phyloP scores from a whole-genome alignment of 208 protist species.

The Crithidia sp. region DNA sequence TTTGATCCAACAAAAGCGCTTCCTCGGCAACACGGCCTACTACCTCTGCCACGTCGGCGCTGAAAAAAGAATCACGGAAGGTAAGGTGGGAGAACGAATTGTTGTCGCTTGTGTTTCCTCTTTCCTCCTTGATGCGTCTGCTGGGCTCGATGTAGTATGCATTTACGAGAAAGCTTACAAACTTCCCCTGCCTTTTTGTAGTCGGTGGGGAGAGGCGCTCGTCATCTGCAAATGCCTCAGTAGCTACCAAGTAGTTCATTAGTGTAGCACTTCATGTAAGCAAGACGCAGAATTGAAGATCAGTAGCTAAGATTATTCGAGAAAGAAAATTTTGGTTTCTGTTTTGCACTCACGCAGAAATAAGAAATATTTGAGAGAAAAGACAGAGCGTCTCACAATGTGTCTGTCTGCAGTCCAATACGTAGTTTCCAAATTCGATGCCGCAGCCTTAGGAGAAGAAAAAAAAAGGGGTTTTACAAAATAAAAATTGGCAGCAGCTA shows the following conservation, averaged over 20 bases:
- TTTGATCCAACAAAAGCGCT: constrained; percentile 32
- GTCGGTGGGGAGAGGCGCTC: neutral
- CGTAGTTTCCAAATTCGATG: too few relatives aligned
- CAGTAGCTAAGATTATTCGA: too few relatives aligned
- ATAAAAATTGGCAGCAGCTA: too few relatives aligned
- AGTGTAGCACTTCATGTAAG: too few relatives aligned
- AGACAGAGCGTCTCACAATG: too few relatives aligned
- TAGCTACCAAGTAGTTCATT: neutral
- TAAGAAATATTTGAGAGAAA: constrained; percentile 4
- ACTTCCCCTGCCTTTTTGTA: constrained; percentile 14
- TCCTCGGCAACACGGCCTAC: constrained; percentile 31
- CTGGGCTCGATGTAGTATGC: constrained; percentile 28
- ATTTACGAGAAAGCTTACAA: constrained; percentile 26
- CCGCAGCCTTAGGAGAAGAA: too few relatives aligned
- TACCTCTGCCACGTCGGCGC: neutral
- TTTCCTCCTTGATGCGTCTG: constrained; percentile 8
- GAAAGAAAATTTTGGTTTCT: too few relatives aligned
- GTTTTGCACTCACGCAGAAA: neutral
- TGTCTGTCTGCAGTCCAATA: too few relatives aligned
- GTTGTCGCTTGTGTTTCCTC: neutral
- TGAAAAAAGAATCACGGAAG: neutral
- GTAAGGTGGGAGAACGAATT: neutral
- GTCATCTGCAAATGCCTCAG: neutral
- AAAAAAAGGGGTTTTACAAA: too few relatives aligned
- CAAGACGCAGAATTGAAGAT: too few relatives aligned